Base-by-base conservation (phyloP, 176 grass and related monocot genomes). In the Musa acuminata region DNA sequence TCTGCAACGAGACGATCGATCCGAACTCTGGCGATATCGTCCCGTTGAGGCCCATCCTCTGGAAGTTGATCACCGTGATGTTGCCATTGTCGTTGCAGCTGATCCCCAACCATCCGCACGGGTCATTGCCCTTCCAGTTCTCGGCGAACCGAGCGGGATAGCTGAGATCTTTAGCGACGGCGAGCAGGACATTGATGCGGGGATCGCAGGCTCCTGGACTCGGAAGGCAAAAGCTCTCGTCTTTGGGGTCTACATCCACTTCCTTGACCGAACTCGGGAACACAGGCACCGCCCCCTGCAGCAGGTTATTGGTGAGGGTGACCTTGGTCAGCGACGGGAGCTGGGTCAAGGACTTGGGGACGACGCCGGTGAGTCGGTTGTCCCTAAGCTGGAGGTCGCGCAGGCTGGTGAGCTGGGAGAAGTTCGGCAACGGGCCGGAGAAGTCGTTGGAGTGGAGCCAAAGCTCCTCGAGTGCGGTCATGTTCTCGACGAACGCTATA, bases 71-170 rank as follows among this genome's bases (percentile, higher is more conserved):
- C 12, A 70, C 51, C 22, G 81, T 76, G 29, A 90, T 79, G 50
- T 70, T 62, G 19, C 69, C 78, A 10, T 49, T 78, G 43, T 69
- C 78, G 27, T 90, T 52, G 43, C 79, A 90, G 5, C 62, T 25
- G 24, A 84, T 20, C 0, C 81, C 87, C 0, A 75, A 49, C 80
- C 80, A 89, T 9, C 26, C 7, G 49, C 77, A 90, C 0, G 78
- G 81, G 11, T 84, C n/a, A 21, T 90, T 82, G 13, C 88, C 84
- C 49, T 26, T 78, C 84, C 79, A 87, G 22, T 67, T 82, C 19
- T 67, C 11, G 1, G 60, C 57, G 58, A 87, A 68, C 8, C 9
- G 51, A 12, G 23, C 0, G 1, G 78, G 88, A 54, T 79, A 83
- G 14, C 72, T 49, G 9, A 86, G 74, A 5, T 22, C 72, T 19